phyloP scores from a whole-genome alignment of 768 basidiomycete genomes.

The Dioszegia crocea region DNA sequence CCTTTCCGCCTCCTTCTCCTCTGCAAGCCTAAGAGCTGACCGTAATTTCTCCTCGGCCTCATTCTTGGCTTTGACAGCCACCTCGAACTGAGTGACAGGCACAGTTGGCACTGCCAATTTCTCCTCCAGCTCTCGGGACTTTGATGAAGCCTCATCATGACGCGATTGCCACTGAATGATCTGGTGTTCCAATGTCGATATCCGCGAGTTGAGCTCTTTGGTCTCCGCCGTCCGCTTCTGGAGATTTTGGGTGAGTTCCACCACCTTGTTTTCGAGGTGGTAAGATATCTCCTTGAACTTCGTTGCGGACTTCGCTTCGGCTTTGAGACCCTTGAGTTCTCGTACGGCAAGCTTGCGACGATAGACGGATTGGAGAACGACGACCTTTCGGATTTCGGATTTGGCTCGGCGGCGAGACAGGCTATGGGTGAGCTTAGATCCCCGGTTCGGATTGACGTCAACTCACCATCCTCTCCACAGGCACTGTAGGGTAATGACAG shows the following conservation, averaged over 20 bases:
- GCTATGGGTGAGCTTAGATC: slow-evolving; percentile 22
- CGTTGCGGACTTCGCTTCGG: slow-evolving; percentile 92
- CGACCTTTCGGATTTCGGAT: slow-evolving; percentile 58
- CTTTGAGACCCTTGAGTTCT: slow-evolving; percentile 74
- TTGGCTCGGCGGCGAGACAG: slow-evolving; percentile 33
- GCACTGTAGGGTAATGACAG: slow-evolving; percentile 72
- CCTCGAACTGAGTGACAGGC: slow-evolving; percentile 67
- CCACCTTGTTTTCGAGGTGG: slow-evolving; percentile 95
- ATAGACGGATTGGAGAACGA: slow-evolving; percentile 85
- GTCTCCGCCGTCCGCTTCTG: slow-evolving; percentile 88
- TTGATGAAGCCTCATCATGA: slow-evolving; percentile 78
- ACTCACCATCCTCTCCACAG: slow-evolving; percentile 84
- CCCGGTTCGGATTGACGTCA: slow-evolving; percentile 1
- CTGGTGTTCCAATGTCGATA: slow-evolving; percentile 76
- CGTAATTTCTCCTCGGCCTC: slow-evolving; percentile 76
- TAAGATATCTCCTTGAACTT: slow-evolving; percentile 98
- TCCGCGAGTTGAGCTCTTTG: slow-evolving; percentile 72
- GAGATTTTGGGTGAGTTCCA: slow-evolving; percentile 90
- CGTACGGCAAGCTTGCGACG: slow-evolving; percentile 82
- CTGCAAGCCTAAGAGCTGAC: slow-evolving; percentile 66
- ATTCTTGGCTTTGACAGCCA: slow-evolving; percentile 68
- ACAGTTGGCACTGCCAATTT: slow-evolving; percentile 68
- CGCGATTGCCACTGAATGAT: slow-evolving; percentile 77
- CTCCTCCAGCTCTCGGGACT: slow-evolving; percentile 66
- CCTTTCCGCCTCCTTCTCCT: slow-evolving; percentile 80